A percentile compares a stretch with the other conserved stretches of the same genome.
These are phyloP conservation scores for Salix arbutifolia DNA, from an alignment of 345 rosid species.

Conservation along the genomic window DNA sequence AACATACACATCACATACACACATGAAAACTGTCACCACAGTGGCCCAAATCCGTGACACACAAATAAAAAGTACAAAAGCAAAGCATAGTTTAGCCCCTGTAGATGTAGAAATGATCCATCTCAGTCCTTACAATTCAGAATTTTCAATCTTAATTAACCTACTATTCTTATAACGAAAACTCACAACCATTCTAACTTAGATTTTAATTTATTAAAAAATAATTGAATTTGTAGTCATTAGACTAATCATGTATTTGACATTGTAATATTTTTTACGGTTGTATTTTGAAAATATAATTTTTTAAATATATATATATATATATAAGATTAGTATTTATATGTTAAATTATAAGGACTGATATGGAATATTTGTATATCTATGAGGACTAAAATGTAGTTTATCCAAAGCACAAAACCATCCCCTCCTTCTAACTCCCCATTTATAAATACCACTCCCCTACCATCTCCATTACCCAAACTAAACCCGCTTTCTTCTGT, in stretches of 20 bases:
- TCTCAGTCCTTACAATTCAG: neutral
- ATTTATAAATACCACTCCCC: constrained; percentile 29
- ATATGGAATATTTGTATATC: neutral
- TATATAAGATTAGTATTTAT: neutral
- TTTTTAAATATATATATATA: too few relatives aligned
- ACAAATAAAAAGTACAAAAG: too few relatives aligned
- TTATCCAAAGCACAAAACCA: neutral
- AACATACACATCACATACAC: too few relatives aligned
- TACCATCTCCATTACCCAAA: constrained; percentile 9
- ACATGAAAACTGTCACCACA: neutral
- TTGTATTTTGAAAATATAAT: too few relatives aligned
- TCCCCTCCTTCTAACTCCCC: neutral
- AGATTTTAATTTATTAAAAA: too few relatives aligned
- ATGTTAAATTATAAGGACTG: neutral
- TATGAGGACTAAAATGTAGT: neutral
- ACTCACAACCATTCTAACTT: too few relatives aligned
- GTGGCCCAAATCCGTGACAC: constrained; percentile 20
- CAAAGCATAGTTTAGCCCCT: neutral
- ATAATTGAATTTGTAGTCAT: too few relatives aligned
- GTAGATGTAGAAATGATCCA: neutral
- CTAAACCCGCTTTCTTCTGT: neutral
- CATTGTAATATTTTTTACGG: fast-evolving
- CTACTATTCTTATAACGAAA: too few relatives aligned
- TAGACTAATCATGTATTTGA: too few relatives aligned
- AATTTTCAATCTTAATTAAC: too few relatives aligned